Conservation (phyloP, 345 rosid genomes). For the Eutrema yunnanense region DNA sequence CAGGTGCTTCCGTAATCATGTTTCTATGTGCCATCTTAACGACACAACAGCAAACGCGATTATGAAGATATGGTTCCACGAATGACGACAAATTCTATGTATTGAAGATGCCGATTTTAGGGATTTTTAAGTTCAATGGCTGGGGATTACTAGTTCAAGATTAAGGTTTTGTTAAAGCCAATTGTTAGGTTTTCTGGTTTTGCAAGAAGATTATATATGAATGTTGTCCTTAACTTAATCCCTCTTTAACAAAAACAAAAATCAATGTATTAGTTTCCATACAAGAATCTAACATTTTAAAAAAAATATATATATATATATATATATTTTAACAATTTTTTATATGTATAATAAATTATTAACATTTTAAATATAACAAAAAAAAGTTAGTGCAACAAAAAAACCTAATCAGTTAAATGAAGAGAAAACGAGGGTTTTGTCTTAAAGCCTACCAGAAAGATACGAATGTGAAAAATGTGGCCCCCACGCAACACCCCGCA, state of each 20-base stretch:
- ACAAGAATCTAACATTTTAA: neutral
- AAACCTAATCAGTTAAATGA: conserved; percentile 27
- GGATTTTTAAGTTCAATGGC: neutral
- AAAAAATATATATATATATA: too few relatives aligned
- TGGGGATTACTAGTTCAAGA: neutral
- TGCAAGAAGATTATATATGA: neutral
- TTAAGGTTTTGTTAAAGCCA: neutral
- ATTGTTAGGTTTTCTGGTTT: neutral
- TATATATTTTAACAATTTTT: too few relatives aligned
- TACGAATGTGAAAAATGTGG: conserved; percentile 29
- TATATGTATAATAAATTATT: neutral
- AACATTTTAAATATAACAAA: neutral
- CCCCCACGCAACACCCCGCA: conserved; percentile 39
- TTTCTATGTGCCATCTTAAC: neutral
- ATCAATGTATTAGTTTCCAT: neutral
- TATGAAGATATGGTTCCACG: neutral
- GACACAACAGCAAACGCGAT: neutral
- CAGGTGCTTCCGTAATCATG: neutral
- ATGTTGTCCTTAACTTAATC: neutral
- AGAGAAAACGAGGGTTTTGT: conserved; percentile 36
- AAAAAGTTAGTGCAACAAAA: conserved; percentile 23
- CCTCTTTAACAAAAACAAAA: neutral
- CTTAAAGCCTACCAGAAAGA: conserved; percentile 33
- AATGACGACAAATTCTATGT: neutral
- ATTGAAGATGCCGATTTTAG: neutral